Base-by-base conservation (phyloP, 1,284 basidiomycete species). In the Ustilago curta region DNA sequence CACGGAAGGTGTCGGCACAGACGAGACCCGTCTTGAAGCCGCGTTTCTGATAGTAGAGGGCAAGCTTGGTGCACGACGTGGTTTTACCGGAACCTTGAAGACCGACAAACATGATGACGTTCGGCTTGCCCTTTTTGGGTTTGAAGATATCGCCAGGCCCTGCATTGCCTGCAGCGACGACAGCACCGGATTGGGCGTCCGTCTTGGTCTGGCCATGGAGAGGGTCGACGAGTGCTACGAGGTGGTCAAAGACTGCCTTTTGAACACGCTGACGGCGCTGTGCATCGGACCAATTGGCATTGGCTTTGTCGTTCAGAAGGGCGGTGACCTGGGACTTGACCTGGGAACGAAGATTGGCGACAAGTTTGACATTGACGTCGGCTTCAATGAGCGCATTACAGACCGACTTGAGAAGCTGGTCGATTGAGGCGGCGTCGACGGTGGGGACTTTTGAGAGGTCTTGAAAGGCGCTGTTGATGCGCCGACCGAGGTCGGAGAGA, bases 1-100 rank as follows among this genome's bases (percentile, higher is more conserved):
- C 97, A 87, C 97, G 93, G 89, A 99, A 99, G 2, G 97, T 99
- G 86, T 99, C 97, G 27, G 97, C 97, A 82, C 97, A 99, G 79
- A 99, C 97, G 52, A 99, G 94, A 77, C 92, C 94, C n/a, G 95
- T 93, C 85, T 95, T 95, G 89, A 97, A 94, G 4, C 97, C 97
- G 76, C 95, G 91, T 82, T 94, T 93, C 85, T 97, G 94, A 86
- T 98, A 99, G 87, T 99, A 93, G 0, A 97, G 95, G 0, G 97
- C 97, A 21, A 79, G 58, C 68, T 80, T 78, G 40, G 78, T 81
- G 86, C 95, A 98, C 56, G 95, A 97, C 31, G 96, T 99, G 4
- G 96, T 99, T 88, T 99, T 99, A 50, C 96, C 97, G 56, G 96
- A 96, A 60, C 96, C 96, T 91, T 97, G 82, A 27, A 79, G 67